Conservation (phyloP, 139 green algal species). For the Coccomyxa sp. region DNA sequence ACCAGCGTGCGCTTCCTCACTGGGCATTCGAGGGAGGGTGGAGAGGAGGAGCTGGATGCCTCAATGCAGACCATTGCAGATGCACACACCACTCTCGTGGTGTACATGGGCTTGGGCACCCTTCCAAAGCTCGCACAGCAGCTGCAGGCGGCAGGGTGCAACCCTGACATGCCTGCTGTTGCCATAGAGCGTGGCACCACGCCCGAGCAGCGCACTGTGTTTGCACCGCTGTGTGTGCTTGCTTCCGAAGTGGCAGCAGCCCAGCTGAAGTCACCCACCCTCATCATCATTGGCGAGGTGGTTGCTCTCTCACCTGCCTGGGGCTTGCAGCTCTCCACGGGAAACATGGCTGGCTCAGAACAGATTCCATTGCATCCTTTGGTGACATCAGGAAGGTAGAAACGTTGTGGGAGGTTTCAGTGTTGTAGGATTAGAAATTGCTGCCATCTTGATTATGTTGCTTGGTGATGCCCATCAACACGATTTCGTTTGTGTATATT, state of each 20-base stretch:
- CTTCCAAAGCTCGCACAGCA: constrained; percentile 67
- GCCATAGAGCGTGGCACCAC: constrained; percentile 95
- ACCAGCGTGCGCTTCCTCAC: constrained; percentile 88
- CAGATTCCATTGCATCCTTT: too few relatives aligned
- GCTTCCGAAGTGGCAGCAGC: constrained; percentile 30
- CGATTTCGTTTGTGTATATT: too few relatives aligned
- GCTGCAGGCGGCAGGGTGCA: constrained; percentile 60
- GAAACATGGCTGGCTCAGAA: too few relatives aligned
- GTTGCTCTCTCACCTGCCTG: constrained; percentile 62
- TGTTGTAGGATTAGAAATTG: too few relatives aligned
- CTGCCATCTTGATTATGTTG: too few relatives aligned
- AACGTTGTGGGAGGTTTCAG: too few relatives aligned
- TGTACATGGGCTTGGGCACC: constrained; percentile 97
- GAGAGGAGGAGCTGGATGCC: constrained; percentile 61
- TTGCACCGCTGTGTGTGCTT: constrained; percentile 55
- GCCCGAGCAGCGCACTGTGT: constrained; percentile 75
- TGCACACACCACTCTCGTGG: constrained; percentile 87
- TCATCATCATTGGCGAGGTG: constrained; percentile 91
- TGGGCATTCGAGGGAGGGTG: constrained; percentile 82
- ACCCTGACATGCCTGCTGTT: constrained; percentile 71
- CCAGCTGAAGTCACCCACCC: constrained; percentile 81
- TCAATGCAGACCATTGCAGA: constrained; percentile 53
- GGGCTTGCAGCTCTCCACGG: constrained; percentile 1
- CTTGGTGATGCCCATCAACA: too few relatives aligned
- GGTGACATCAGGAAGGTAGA: too few relatives aligned